phyloP scores from a whole-genome alignment of 495 filamentous ascomycete species.

The Tuber microsphaerosporum region DNA sequence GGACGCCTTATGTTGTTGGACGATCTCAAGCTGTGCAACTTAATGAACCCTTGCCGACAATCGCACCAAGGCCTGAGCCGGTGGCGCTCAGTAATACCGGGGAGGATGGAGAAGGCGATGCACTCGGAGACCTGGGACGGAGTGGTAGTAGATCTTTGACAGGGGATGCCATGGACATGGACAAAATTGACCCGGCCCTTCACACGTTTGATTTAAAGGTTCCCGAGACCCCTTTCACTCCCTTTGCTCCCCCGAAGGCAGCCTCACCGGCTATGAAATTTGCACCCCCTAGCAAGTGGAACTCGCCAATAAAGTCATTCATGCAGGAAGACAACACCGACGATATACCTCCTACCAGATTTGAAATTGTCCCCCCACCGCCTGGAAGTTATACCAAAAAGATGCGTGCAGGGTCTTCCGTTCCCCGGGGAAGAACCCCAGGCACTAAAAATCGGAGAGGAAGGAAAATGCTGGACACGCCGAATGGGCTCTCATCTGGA shows the following conservation, averaged over 20 bases:
- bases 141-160: conserved; percentile 39
- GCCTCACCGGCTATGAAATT: conserved; percentile 24
- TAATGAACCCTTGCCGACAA: conserved; percentile 57
- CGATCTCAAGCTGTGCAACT: conserved; percentile 71
- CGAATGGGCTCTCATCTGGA: not conserved
- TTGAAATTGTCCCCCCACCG: conserved; percentile 79
- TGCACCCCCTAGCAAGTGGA: conserved; percentile 29
- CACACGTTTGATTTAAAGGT: not conserved
- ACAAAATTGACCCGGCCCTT: conserved; percentile 14
- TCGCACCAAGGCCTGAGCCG: conserved; percentile 74
- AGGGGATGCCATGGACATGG: conserved; percentile 31
- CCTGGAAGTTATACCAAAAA: conserved; percentile 45
- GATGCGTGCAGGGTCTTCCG: conserved; percentile 24
- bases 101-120: conserved; percentile 32
- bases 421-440: conserved; percentile 24
- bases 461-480: conserved; percentile 27
- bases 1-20: conserved; percentile 98
- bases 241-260: conserved; percentile 11
- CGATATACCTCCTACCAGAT: conserved; percentile 67
- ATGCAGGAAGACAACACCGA: conserved; percentile 32
- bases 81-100: conserved; percentile 49
- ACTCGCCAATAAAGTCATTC: conserved; percentile 30
- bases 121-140: conserved; percentile 37
- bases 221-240: not conserved
- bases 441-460: conserved; percentile 33